These are phyloP conservation scores for Chionographis japonica DNA, from an alignment of 106 monocot genomes.

Conservation along the genomic window DNA sequence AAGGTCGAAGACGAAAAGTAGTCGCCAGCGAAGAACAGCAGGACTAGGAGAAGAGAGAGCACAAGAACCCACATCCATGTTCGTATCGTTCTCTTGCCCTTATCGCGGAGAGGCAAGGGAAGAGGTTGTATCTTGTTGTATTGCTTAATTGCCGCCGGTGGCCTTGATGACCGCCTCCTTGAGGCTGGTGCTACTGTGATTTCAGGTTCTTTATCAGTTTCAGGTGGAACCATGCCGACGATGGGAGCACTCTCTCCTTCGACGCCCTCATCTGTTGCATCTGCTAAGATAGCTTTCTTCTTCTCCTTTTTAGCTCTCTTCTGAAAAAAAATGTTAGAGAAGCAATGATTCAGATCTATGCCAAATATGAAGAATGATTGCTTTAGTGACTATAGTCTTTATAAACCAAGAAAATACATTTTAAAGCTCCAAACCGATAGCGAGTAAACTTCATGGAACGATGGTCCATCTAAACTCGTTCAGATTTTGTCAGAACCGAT, in stretches of 20 bases:
- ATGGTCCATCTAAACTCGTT: too few species aligned
- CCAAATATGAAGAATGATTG: too few species aligned
- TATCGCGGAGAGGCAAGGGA: constrained; percentile 63
- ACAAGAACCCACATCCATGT: constrained; percentile 54
- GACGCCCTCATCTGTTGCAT: background rate
- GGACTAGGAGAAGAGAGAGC: constrained; percentile 16
- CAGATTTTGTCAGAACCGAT: too few species aligned
- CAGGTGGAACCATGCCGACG: constrained; percentile 5
- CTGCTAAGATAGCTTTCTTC: constrained; percentile 21
- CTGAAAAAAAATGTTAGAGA: constrained; percentile 26
- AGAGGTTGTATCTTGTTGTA: constrained; percentile 39
- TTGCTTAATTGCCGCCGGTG: constrained; percentile 19
- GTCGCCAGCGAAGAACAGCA: constrained; percentile 53
- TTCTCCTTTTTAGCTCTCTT: constrained; percentile 75
- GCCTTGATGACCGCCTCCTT: constrained; percentile 16
- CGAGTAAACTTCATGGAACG: too few species aligned
- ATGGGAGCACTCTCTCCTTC: constrained; percentile 15
- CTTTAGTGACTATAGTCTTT: too few species aligned
- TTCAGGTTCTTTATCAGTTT: constrained; percentile 19
- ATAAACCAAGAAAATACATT: too few species aligned
- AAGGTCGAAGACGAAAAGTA: constrained; percentile 33
- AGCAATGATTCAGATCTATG: background rate
- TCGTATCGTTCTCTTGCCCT: constrained; percentile 55
- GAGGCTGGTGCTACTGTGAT: background rate
- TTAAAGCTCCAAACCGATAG: too few species aligned